Conservation (phyloP, 768 basidiomycete species). For the Mycena amicta region DNA sequence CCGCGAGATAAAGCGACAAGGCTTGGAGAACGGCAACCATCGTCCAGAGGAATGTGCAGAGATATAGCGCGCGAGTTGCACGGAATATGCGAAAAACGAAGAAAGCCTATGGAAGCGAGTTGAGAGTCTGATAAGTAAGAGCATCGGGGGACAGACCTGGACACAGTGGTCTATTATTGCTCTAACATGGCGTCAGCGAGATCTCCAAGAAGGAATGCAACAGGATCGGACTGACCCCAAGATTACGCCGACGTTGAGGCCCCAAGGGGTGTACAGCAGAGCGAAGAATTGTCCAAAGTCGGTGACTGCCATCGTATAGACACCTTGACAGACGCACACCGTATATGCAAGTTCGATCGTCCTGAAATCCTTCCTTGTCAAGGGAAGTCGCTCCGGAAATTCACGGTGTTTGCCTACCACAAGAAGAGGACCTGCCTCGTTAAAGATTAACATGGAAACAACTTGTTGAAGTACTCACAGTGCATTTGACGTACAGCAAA, state of each 20-base stretch:
- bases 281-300: constrained; percentile 13
- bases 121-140: too few species aligned
- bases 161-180: background rate
- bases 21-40: constrained; percentile 7
- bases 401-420: constrained; percentile 2
- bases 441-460: too few species aligned
- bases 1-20: constrained; percentile 6
- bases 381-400: background rate
- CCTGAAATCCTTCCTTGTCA: background rate
- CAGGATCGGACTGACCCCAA: constrained; percentile 5
- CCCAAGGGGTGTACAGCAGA: constrained; percentile 17
- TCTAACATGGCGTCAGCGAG: background rate
- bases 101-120: constrained; percentile 7
- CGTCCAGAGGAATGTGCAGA: constrained; percentile 14
- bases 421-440: constrained; percentile 15
- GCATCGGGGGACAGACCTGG: background rate
- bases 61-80: constrained; percentile 3
- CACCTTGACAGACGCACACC: constrained; percentile 14
- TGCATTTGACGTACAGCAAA: constrained; percentile 5
- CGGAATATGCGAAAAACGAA: constrained; percentile 16
- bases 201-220: background rate
- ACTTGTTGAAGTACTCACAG: too few species aligned
- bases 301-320: constrained; percentile 15
- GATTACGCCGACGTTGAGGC: constrained; percentile 9
- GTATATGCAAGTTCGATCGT: constrained; percentile 11